Evolutionary conservation across 805 yeast genomes (phyloP).

Genomic region (Candida broadrunensis): DNA sequence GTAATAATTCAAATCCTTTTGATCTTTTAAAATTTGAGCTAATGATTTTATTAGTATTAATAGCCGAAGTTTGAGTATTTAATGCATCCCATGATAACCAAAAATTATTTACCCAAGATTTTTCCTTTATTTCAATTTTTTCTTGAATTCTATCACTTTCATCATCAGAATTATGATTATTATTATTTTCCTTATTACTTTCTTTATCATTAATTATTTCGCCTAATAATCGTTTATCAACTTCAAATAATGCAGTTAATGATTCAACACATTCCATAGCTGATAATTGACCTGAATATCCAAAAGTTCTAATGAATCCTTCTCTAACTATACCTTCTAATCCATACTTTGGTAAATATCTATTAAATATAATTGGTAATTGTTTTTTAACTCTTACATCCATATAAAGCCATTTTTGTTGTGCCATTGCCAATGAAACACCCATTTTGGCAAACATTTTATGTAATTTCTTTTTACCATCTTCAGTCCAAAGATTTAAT

Average conservation of each 20-base stretch:
- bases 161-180: slow-evolving; percentile 12
- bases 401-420: slow-evolving; percentile 90
- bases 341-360: slow-evolving; percentile 72
- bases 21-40: slow-evolving; percentile 22
- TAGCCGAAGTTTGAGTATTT: slow-evolving; percentile 16
- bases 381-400: slow-evolving; percentile 75
- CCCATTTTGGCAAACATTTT: slow-evolving; percentile 97
- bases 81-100: slow-evolving; percentile 62
- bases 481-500: slow-evolving; percentile 84
- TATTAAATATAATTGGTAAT: slow-evolving; percentile 63
- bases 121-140: slow-evolving; percentile 44
- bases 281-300: slow-evolving; percentile 80
- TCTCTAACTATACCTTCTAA: slow-evolving; percentile 78
- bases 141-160: slow-evolving; percentile 22
- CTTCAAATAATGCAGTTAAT: slow-evolving; percentile 78
- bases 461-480: slow-evolving; percentile 81
- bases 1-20: slow-evolving; percentile 50
- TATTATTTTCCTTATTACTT: slow-evolving; percentile 13
- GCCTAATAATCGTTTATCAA: slow-evolving; percentile 35
- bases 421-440: slow-evolving; percentile 80
- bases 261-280: slow-evolving; percentile 95
- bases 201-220: slow-evolving; percentile 16
- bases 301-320: slow-evolving; percentile 84
- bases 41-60: slow-evolving; percentile 6
- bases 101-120: slow-evolving; percentile 71